Evolutionary conservation across 768 basidiomycete genomes (phyloP), one percentile per base, ranked within the genome.

Genomic region (Pisolithus marmoratus): DNA sequence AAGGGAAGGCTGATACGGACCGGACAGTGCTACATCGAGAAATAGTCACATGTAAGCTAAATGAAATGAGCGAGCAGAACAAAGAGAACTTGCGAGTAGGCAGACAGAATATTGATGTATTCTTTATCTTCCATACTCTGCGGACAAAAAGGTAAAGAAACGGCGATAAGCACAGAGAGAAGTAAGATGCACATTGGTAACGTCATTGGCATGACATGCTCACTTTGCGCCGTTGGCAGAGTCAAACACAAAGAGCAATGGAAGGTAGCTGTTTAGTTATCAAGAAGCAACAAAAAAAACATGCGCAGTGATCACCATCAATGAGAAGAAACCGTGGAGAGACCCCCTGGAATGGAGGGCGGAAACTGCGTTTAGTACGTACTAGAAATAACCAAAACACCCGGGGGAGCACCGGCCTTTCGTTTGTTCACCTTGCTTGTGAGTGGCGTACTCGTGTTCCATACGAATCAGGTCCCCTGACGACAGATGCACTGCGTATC

Each of bases 71-170:
- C 31, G 15, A 60, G 45, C 20, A 40, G 49, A 23, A 40, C 8
- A 1, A 44, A 46, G 29, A 51, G 52, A 17, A 74, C 86, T 74
- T 67, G 94, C 90, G 90, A 94, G 74, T 98, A 97, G 24, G 95
- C 96, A 43, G 91, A 90, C n/a, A 99, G 78, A 90, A 96, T 96
- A 64, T 98, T 96, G 56, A 97, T 92, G 72, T 95, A 99, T 64
- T 94, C 88, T 48, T 81, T 85, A 56, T 93, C 94, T 76, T 95
- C 89, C 90, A 94, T 66, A 93, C 90, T 58, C 82, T 82, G 26
- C 34, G 11, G 48, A 49, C 46, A 26, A 26, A 26, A 26, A 7
- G 3, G 26, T 26, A 26, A 51, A 49, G 38, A 54, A 52, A 45
- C 42, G 17, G 22, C 44, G 11, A 58, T 38, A 29, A 49, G 44